Evolutionary conservation across 2,329 filamentous ascomycete species (phyloP).

Genomic region (Alternaria arborescens): DNA sequence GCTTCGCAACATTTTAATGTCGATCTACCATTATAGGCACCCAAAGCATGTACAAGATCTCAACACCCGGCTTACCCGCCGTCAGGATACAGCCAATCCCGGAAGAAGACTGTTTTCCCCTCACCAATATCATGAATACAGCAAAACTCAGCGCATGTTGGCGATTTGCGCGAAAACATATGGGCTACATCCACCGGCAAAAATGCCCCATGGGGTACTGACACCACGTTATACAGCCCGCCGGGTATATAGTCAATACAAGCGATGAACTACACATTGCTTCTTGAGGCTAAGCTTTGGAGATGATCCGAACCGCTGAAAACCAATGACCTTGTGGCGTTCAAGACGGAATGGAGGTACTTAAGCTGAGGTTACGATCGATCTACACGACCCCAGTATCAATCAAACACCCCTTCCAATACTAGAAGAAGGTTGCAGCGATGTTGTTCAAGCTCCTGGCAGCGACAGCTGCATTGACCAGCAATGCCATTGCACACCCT

Average conservation of each 20-base stretch:
- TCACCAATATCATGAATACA: not conserved
- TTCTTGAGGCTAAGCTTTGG: slow-evolving; percentile 4
- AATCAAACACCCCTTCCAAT: not conserved
- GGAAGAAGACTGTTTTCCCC: not conserved
- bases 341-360: slow-evolving; percentile 2
- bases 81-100: not conserved
- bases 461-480: not conserved
- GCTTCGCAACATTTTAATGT: not conserved
- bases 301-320: not conserved
- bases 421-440: not conserved
- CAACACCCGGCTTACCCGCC: not conserved
- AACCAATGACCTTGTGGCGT: not conserved
- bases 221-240: not conserved
- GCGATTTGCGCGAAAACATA: not conserved
- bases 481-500: slow-evolving; percentile 3
- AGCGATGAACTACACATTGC: not conserved
- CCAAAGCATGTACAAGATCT: not conserved
- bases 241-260: slow-evolving; percentile 11
- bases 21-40: not conserved
- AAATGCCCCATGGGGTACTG: slow-evolving; percentile 8
- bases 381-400: not conserved
- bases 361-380: slow-evolving; percentile 4
- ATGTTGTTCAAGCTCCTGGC: slow-evolving; percentile 8
- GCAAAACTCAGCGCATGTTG: not conserved
- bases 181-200: slow-evolving; percentile 6